Evolutionary conservation across 306 rosid genomes (phyloP).

Genomic region (Acacia crassicarpa): DNA sequence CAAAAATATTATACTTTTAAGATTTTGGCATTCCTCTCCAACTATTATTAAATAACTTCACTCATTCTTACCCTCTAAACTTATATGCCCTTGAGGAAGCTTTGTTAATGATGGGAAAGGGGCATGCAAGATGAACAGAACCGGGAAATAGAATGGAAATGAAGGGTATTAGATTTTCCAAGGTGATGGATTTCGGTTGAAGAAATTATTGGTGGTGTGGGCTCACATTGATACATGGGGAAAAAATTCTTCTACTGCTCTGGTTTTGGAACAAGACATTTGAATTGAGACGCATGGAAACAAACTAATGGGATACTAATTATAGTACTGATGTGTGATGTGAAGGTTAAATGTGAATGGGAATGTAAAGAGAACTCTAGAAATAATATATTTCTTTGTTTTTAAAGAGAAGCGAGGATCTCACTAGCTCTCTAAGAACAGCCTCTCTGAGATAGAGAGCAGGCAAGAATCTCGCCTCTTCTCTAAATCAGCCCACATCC

Average conservation of each 20-base stretch:
- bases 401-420: too few species aligned
- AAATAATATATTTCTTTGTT: too few species aligned
- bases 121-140: neutral
- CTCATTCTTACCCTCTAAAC: neutral
- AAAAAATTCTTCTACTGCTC: neutral
- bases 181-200: neutral
- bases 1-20: neutral
- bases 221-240: neutral
- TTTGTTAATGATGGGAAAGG: neutral
- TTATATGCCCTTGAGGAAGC: neutral
- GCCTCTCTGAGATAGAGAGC: too few species aligned
- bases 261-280: neutral
- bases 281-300: neutral
- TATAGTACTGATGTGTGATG: too few species aligned
- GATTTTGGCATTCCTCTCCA: neutral
- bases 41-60: neutral
- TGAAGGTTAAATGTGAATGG: too few species aligned
- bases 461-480: too few species aligned
- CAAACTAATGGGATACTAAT: too few species aligned
- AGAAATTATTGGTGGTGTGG: neutral
- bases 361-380: too few species aligned
- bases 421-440: too few species aligned
- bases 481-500: too few species aligned
- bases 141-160: neutral
- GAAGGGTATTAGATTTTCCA: neutral